These are phyloP conservation scores for Ilyonectria mors-panacis DNA, from an alignment of 2,329 filamentous ascomycete species.

Conservation along the genomic window DNA sequence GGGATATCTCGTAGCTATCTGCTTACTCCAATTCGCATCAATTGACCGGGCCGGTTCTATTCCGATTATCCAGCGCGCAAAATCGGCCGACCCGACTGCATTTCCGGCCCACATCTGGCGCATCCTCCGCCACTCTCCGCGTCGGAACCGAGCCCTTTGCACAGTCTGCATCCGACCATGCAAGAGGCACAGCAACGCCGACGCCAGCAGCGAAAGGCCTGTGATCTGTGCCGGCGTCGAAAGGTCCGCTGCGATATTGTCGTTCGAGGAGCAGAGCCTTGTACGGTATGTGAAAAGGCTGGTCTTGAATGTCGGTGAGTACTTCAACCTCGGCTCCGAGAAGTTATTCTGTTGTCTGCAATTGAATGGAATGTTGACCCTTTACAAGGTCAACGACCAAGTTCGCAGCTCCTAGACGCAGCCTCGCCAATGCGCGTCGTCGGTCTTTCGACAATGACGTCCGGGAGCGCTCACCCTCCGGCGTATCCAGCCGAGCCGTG, in stretches of 20 bases:
- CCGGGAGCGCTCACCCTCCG: conserved; percentile 17
- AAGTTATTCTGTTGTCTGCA: not conserved
- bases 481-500: conserved; percentile 21
- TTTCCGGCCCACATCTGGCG: not conserved
- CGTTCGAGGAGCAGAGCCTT: conserved; percentile 33
- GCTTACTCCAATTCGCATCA: not conserved
- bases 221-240: conserved; percentile 44
- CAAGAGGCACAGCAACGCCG: conserved; percentile 42
- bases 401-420: conserved; percentile 38
- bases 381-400: conserved; percentile 40
- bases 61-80: not conserved
- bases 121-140: not conserved
- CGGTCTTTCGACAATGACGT: conserved; percentile 5
- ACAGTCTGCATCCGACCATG: conserved; percentile 5
- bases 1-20: not conserved
- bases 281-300: conserved; percentile 45
- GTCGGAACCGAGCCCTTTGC: conserved; percentile 13
- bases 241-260: conserved; percentile 47
- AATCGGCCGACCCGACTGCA: not conserved
- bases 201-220: conserved; percentile 48
- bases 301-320: conserved; percentile 46
- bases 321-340: conserved; percentile 32
- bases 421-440: conserved; percentile 33
- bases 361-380: conserved; percentile 17
- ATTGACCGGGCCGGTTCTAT: conserved; percentile 4